Evolutionary conservation across 352 stramenopile species (phyloP), one percentile per base, ranked within the genome.

Genomic region (Phytophthora cactorum): DNA sequence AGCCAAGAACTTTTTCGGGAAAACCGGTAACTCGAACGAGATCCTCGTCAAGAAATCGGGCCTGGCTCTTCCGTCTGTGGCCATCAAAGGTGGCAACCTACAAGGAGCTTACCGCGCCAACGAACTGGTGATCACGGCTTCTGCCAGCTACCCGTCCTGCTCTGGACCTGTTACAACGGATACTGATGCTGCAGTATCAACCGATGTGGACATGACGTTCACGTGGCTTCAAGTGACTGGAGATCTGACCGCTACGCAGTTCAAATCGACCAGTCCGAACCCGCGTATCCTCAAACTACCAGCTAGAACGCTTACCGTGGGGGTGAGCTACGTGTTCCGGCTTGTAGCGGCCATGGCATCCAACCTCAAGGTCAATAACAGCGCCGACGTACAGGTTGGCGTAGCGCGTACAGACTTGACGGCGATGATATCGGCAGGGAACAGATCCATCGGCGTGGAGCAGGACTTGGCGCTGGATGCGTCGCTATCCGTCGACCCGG

Each of bases 321-420:
- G 79, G 1, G 78, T 87, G 27, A 74, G 65, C 47, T 90, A 90
- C 62, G 68, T 85, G 15, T 90, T 90, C 47, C 70, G 80, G n/a
- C 72, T 90, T 14, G 47, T 80, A 22, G 82, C 86, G 12, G 64
- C 71, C 0, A 90, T 90, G 79, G 51, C 72, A 1, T 84, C 60
- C 36, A 86, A 81, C 14, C 11, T 52, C 0, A 77, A 68, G 12
- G 43, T 90, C n/a, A 84, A 62, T 39, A 90, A 90, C 50, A 76
- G 65, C 8, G 82, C 79, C 1, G 77, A 64, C 11, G 79, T 90
- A 2, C 68, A 81, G 39, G 67, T 90, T 17, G 68, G 54, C 0
- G 82, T 90, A 1, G 47, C 76, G 0, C 65, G 79, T 1, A 84
- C 79, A 59, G 75, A 71, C 7, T 56, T 90, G 36, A 63, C 67